Evolutionary conservation across 768 basidiomycete species (phyloP).

Genomic region (Lactarius sp.): DNA sequence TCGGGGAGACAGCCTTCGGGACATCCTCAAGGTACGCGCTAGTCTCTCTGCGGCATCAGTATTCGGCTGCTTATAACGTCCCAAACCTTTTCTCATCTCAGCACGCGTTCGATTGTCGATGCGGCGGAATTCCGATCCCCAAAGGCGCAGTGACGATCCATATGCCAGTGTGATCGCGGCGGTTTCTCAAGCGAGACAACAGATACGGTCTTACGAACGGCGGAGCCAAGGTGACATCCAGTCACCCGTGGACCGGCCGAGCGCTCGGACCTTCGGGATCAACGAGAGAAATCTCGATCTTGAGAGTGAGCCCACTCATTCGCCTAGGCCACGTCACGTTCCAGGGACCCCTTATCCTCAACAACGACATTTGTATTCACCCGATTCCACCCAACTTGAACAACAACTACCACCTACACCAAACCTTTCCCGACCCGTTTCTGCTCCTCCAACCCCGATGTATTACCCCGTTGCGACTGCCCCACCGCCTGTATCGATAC

Average conservation of each 20-base stretch:
- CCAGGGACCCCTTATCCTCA: slow-evolving; percentile 18
- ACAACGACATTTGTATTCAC: not conserved
- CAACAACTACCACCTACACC: slow-evolving; percentile 10
- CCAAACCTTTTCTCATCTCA: not conserved
- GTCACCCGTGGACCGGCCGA: not conserved
- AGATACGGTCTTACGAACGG: slow-evolving; percentile 1
- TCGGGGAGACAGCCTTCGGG: slow-evolving; percentile 2
- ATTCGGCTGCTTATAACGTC: not conserved
- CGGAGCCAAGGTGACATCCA: not conserved
- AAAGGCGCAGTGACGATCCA: slow-evolving; percentile 7
- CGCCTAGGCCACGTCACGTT: slow-evolving; percentile 20
- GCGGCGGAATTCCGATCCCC: slow-evolving; percentile 17
- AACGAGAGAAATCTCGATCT: slow-evolving; percentile 14
- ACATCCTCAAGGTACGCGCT: slow-evolving; percentile 14
- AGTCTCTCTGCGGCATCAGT: not conserved
- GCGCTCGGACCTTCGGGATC: slow-evolving; percentile 19
- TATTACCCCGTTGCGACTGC: not conserved
- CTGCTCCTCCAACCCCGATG: not conserved
- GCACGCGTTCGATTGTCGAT: slow-evolving; percentile 15
- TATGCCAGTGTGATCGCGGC: slow-evolving; percentile 12
- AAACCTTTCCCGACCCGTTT: not conserved
- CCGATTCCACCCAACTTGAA: slow-evolving; percentile 5
- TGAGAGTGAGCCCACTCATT: slow-evolving; percentile 1
- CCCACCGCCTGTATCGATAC: not conserved
- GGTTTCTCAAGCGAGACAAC: slow-evolving; percentile 14